Conservation (phyloP, 2,329 filamentous ascomycete genomes). For the Cladophialophora yegresii region DNA sequence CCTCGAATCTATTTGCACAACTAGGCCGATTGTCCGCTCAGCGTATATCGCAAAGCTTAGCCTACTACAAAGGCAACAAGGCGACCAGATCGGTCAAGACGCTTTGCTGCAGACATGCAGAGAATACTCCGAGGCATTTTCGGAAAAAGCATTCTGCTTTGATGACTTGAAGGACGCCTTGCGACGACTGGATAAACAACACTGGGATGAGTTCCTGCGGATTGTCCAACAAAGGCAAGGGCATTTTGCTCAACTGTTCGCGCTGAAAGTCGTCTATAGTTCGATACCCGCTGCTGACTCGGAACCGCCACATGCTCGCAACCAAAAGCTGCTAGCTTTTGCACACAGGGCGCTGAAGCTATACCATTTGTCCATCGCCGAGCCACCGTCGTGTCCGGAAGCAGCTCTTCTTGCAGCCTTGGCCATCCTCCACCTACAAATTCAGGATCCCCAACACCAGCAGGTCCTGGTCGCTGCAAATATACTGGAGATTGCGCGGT, state of each 20-base stretch:
- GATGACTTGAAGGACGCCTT: conserved; percentile 44
- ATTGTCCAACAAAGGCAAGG: conserved; percentile 38
- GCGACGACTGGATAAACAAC: conserved; percentile 23
- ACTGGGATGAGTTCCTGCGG: conserved; percentile 36
- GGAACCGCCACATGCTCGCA: neutral
- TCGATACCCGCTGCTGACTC: conserved; percentile 9
- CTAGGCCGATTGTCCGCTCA: conserved; percentile 20
- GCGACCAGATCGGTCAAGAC: conserved; percentile 37
- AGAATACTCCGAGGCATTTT: conserved; percentile 46
- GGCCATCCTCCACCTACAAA: conserved; percentile 26
- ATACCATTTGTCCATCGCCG: conserved; percentile 13
- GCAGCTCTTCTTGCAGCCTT: conserved; percentile 32
- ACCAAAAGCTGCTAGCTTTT: conserved; percentile 22
- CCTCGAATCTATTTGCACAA: conserved; percentile 21
- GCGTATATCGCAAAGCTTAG: conserved; percentile 27
- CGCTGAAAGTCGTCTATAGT: conserved; percentile 29
- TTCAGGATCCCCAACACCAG: conserved; percentile 3
- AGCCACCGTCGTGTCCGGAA: conserved; percentile 25
- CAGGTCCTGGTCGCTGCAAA: conserved; percentile 24
- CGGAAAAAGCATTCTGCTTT: conserved; percentile 50
- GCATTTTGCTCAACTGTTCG: conserved; percentile 23
- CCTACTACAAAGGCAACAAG: conserved; percentile 37
- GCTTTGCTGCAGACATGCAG: conserved; percentile 45
- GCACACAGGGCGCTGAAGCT: conserved; percentile 23
- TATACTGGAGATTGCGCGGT: conserved; percentile 26